Evolutionary conservation across 768 basidiomycete species (phyloP).

Genomic region (Tylopilus vinaceipallidus): DNA sequence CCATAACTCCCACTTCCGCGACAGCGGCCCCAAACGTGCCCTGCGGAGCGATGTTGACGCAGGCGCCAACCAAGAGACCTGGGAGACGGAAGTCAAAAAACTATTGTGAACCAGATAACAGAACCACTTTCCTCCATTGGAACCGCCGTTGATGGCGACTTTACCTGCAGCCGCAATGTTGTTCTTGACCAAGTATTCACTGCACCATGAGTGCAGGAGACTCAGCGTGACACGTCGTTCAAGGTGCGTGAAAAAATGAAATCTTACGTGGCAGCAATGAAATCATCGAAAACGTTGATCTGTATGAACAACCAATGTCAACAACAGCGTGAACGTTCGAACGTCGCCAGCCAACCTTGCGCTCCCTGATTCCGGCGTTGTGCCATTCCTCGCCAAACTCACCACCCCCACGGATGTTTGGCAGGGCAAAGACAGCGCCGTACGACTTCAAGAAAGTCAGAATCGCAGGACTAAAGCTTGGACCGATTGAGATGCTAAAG

Average conservation of each 20-base stretch:
- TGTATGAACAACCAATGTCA: constrained; percentile 28
- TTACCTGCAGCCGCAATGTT: constrained; percentile 68
- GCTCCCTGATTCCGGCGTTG: constrained; percentile 62
- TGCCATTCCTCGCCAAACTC: constrained; percentile 91
- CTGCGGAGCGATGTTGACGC: constrained; percentile 74
- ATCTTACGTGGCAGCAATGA: constrained; percentile 74
- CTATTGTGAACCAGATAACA: background rate
- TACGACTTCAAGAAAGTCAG: constrained; percentile 75
- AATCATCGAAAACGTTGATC: constrained; percentile 80
- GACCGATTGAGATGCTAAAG: constrained; percentile 67
- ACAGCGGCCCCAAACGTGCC: constrained; percentile 75
- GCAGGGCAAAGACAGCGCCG: constrained; percentile 59
- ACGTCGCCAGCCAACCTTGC: constrained; percentile 47
- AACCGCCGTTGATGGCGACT: constrained; percentile 74
- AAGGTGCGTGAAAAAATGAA: background rate
- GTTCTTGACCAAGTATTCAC: constrained; percentile 70
- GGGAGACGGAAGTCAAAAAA: constrained; percentile 2
- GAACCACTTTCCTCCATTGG: constrained; percentile 65
- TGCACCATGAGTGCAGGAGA: constrained; percentile 24
- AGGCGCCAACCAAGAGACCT: constrained; percentile 85
- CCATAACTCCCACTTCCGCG: constrained; percentile 80
- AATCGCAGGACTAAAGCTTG: constrained; percentile 68
- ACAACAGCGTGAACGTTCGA: background rate
- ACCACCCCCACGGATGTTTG: constrained; percentile 64
- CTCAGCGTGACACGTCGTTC: background rate